Conservation (phyloP, 257 asterid species). For the Solanum gandarillasii region DNA sequence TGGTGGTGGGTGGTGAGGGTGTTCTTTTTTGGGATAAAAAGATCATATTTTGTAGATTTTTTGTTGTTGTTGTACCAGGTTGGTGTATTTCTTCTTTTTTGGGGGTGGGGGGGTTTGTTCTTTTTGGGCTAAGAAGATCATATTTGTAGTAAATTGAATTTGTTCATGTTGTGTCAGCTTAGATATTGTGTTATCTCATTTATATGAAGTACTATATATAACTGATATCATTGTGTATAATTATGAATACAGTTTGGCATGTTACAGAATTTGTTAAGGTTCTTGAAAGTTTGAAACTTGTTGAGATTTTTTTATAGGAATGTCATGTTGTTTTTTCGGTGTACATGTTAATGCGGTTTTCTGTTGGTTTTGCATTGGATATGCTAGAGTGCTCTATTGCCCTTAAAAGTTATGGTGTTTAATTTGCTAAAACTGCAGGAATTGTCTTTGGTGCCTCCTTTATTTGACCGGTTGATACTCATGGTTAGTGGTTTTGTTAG, state of each 20-base stretch:
- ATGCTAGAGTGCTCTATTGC: neutral
- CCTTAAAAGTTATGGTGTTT: neutral
- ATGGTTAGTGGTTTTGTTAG: conserved; percentile 39
- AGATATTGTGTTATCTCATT: neutral
- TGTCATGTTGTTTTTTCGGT: neutral
- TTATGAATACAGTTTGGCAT: neutral
- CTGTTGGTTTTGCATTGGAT: neutral
- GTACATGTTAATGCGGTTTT: neutral
- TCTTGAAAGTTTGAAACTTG: neutral
- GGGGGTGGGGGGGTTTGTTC: neutral
- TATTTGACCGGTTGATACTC: conserved; percentile 53
- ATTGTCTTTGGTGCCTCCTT: conserved; percentile 61
- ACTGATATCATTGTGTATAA: neutral
- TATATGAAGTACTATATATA: neutral
- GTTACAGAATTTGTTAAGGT: neutral
- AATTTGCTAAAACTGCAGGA: conserved; percentile 37
- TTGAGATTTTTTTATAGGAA: neutral
- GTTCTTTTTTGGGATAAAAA: neutral
- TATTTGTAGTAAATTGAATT: neutral
- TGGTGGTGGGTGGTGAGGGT: neutral
- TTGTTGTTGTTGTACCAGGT: neutral
- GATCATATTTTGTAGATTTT: neutral
- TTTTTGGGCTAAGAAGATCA: neutral
- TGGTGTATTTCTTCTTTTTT: neutral
- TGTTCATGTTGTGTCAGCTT: neutral